phyloP scores from a whole-genome alignment of 1,139 yeast species.

The Debaryomyces robertsiae region DNA sequence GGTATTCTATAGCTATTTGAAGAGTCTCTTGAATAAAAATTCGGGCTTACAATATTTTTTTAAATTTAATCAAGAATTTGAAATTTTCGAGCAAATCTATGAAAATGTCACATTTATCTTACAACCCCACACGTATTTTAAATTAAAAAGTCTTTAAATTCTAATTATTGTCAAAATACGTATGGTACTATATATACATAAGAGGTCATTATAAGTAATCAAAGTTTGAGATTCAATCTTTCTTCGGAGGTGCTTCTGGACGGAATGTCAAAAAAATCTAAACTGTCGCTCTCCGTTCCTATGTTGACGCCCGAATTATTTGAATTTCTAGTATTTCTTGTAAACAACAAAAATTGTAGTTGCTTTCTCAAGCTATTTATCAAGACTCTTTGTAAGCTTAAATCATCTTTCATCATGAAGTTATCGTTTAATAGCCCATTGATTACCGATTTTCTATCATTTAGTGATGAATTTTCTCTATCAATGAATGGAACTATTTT shows the following conservation, averaged over 20 bases:
- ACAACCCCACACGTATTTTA: too few relatives aligned
- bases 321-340: slow-evolving; percentile 23
- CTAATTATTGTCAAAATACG: too few relatives aligned
- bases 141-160: too few relatives aligned
- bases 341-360: slow-evolving; percentile 49
- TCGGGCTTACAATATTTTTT: too few relatives aligned
- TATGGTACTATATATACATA: too few relatives aligned
- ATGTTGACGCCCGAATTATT: slow-evolving; percentile 2
- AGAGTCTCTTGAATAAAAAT: too few relatives aligned
- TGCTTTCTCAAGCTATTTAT: slow-evolving; percentile 54
- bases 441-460: slow-evolving; percentile 41
- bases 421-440: slow-evolving; percentile 46
- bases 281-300: slow-evolving; percentile 9
- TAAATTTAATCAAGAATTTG: too few relatives aligned
- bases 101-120: too few relatives aligned
- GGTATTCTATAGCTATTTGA: too few relatives aligned
- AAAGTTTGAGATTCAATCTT: slow-evolving; percentile 37
- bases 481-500: slow-evolving; percentile 42
- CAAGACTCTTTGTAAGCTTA: slow-evolving; percentile 48
- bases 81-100: too few relatives aligned
- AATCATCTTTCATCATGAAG: slow-evolving; percentile 50
- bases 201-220: too few relatives aligned
- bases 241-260: slow-evolving; percentile 41
- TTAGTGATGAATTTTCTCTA: slow-evolving; percentile 26
- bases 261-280: slow-evolving; percentile 23